Conservation (phyloP, 2,329 filamentous ascomycete genomes). For the Colletotrichum eleusines region DNA sequence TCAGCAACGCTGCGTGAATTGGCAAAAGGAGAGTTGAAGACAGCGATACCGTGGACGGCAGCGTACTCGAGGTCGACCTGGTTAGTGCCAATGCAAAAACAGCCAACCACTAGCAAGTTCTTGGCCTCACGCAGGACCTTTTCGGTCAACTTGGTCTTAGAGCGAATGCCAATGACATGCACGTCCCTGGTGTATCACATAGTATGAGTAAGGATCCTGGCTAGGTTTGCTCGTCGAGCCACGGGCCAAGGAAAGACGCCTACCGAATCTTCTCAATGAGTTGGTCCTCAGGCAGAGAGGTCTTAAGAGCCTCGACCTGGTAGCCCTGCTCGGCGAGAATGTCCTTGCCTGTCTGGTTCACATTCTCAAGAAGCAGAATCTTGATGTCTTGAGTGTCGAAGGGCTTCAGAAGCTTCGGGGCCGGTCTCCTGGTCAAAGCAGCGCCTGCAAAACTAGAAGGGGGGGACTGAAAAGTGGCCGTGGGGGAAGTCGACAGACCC, state of each 20-base stretch:
- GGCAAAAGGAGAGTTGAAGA: constrained; percentile 99
- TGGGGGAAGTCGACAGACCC: constrained; percentile 81
- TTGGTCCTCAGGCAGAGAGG: constrained; percentile 89
- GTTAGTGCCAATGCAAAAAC: constrained; percentile 99
- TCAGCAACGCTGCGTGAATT: constrained; percentile 98
- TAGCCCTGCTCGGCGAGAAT: constrained; percentile 90
- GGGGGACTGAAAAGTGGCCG: constrained; percentile 79
- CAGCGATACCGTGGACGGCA: constrained; percentile 87
- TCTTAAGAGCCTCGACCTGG: constrained; percentile 93
- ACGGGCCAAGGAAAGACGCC: constrained; percentile 46
- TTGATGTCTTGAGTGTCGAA: constrained; percentile 98
- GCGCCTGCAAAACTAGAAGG: constrained; percentile 70
- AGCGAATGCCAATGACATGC: constrained; percentile 97
- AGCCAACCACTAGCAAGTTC: constrained; percentile 94
- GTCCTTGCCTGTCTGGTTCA: constrained; percentile 89
- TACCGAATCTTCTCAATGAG: constrained; percentile 97
- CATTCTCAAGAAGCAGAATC: constrained; percentile 94
- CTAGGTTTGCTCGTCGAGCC: constrained; percentile 1
- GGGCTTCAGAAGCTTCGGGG: constrained; percentile 86
- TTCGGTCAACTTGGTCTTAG: constrained; percentile 93
- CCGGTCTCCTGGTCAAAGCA: constrained; percentile 57
- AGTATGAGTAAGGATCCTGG: constrained; percentile 37
- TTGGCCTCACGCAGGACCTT: constrained; percentile 89
- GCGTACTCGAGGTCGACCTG: constrained; percentile 90
- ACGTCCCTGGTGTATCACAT: constrained; percentile 73